Evolutionary conservation across 108 stramenopile genomes (phyloP), one percentile per base, ranked within the genome.

Genomic region (Nitzschia putrida): DNA sequence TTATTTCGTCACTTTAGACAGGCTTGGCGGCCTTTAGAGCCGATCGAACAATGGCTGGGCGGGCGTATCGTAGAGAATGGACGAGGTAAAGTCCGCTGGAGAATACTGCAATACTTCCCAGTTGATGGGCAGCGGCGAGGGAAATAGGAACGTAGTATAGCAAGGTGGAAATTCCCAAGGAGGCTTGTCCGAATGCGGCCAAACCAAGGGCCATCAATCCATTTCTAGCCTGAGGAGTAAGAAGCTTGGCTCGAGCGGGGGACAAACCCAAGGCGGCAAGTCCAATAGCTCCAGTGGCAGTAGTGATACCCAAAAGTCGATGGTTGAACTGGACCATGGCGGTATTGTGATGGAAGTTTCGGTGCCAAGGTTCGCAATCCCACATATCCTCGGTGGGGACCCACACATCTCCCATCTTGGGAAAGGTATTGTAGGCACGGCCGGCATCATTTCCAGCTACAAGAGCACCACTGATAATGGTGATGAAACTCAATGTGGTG

Each of bases 251-350:
- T 29, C 79, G 42, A 8, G 72, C 47, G 10, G 82, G 85, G 10
- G 83, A 66, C 23, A 91, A 47, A 20, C 88, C 94, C 40, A 83
- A 40, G 12, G 77, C 85, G 5, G 81, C 90, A 53, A 94, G 72
- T 23, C 84, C 83, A 11, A 83, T 61, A 11, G 90, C 96, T 23
- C 82, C 68, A 0, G 81, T 54, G 9, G 95, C 83, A 8, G 98
- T 97, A 25, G 79, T 55, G 40, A 91, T 84, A 13, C 98, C 99
- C 29, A 99, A 79, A 20, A 95, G 63, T 38, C 99, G 86, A 71
- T 99, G 99, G 70, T 98, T 97, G 71, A 95, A 97, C 73, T 99
- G 99, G 21, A 99, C 99, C 24, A 89, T 94, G 6, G 97, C 98
- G 12, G 99, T 97, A 66, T 97, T 98, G 57, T 98, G 97, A 61